phyloP scores from a whole-genome alignment of 1,284 basidiomycete genomes.

The Ceratobasidium sp. region DNA sequence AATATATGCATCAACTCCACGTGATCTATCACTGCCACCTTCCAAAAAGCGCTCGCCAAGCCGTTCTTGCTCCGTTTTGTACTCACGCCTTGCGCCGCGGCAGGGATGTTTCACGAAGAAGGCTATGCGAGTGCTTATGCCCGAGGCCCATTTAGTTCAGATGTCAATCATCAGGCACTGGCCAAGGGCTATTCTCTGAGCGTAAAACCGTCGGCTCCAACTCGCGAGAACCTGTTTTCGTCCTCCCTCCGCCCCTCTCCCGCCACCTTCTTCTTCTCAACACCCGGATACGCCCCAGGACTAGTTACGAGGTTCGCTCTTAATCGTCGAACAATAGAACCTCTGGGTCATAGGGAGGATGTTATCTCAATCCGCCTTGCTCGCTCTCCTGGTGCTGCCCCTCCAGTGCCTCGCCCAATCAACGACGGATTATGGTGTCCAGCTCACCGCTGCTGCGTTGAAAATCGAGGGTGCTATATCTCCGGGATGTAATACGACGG shows the following conservation, averaged over 20 bases:
- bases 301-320: too few species aligned
- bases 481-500: neutral
- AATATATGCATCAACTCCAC: too few species aligned
- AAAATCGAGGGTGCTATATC: constrained; percentile 31
- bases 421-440: neutral
- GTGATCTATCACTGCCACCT: too few species aligned
- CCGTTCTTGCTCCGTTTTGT: neutral
- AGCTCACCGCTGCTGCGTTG: constrained; percentile 30
- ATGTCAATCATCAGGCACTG: neutral
- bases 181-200: neutral
- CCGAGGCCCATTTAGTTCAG: neutral
- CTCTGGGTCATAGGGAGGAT: too few species aligned
- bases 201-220: neutral
- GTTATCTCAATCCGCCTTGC: too few species aligned
- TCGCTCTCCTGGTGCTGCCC: constrained; percentile 9
- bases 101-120: neutral
- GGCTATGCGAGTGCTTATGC: constrained; percentile 5
- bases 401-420: constrained; percentile 20
- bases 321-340: too few species aligned
- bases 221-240: neutral
- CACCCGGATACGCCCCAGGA: too few species aligned
- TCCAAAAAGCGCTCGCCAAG: neutral
- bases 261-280: too few species aligned
- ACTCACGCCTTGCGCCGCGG: neutral
- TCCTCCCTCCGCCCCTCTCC: neutral